phyloP scores from a whole-genome alignment of 768 basidiomycete species.

The Rickenella mellea region DNA sequence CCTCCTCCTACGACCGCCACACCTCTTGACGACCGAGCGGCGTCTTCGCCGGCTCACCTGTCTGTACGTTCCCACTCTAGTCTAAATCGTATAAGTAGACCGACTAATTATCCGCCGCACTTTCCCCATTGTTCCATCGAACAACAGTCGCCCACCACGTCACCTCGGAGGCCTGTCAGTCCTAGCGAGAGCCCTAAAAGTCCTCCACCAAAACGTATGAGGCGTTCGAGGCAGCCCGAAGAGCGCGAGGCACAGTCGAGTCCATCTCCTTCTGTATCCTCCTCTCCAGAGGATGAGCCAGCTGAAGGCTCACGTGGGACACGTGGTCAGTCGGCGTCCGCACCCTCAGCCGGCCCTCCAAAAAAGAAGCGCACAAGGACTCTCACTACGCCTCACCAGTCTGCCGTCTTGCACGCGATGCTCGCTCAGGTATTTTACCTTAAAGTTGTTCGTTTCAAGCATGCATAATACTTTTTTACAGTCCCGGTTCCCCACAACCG shows the following conservation, averaged over 20 bases:
- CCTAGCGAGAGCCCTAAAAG: too few relatives aligned
- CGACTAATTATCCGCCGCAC: too few relatives aligned
- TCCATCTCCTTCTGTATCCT: conserved; percentile 29
- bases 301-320: conserved; percentile 42
- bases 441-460: conserved; percentile 1
- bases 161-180: too few relatives aligned
- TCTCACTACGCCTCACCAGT: conserved; percentile 81
- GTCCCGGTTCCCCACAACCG: conserved; percentile 86
- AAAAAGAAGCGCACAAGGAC: conserved; percentile 82
- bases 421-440: conserved; percentile 62
- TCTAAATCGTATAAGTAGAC: too few relatives aligned
- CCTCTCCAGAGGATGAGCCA: conserved; percentile 46
- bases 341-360: conserved; percentile 26
- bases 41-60: too few relatives aligned
- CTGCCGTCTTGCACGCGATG: conserved; percentile 77
- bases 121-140: too few relatives aligned
- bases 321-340: conserved; percentile 12
- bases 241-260: conserved; percentile 13
- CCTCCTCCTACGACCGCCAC: too few relatives aligned
- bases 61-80: too few relatives aligned
- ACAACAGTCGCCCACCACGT: too few relatives aligned
- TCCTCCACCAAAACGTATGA: conserved; percentile 38
- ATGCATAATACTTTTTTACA: conserved; percentile 17
- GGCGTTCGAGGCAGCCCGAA: conserved; percentile 26
- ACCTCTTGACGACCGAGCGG: too few relatives aligned